These are phyloP conservation scores for Rhodotorula sp. DNA, from an alignment of 1,284 basidiomycete species.

Conservation along the genomic window DNA sequence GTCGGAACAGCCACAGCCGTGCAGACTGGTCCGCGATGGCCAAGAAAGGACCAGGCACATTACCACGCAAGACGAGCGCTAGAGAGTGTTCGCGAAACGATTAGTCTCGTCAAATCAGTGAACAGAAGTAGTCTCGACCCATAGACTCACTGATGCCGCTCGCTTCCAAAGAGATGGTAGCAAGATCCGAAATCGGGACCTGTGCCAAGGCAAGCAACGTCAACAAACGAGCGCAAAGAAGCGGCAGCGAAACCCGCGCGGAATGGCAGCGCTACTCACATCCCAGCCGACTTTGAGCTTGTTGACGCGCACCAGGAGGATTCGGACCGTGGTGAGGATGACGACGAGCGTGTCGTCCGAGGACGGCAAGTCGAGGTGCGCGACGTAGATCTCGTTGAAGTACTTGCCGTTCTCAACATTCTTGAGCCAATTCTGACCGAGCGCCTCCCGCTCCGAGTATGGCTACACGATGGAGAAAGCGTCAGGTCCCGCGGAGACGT, in stretches of 20 bases:
- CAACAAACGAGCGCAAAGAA: neutral
- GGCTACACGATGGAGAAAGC: conserved; percentile 56
- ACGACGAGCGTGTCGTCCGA: conserved; percentile 69
- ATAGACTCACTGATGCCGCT: conserved; percentile 62
- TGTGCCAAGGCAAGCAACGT: neutral
- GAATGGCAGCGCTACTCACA: conserved; percentile 34
- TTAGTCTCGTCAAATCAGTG: neutral
- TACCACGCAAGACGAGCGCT: conserved; percentile 65
- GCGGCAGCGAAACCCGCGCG: conserved; percentile 47
- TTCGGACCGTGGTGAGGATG: conserved; percentile 71
- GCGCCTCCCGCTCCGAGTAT: conserved; percentile 81
- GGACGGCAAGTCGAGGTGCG: conserved; percentile 63
- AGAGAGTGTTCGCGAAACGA: neutral
- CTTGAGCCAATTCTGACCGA: conserved; percentile 94
- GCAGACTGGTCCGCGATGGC: conserved; percentile 55
- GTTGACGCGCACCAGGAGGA: conserved; percentile 82
- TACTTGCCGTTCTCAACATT: conserved; percentile 85
- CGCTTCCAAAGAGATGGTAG: conserved; percentile 83
- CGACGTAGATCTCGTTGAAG: conserved; percentile 81
- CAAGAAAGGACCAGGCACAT: conserved; percentile 58
- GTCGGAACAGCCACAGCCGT: conserved; percentile 59
- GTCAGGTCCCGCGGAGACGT: no score
- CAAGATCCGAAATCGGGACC: conserved; percentile 72
- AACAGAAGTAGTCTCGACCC: no score
- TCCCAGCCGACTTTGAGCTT: conserved; percentile 89